Evolutionary conservation across 768 basidiomycete species (phyloP), one percentile per base, ranked within the genome.

Genomic region (Mrakia gelida): DNA sequence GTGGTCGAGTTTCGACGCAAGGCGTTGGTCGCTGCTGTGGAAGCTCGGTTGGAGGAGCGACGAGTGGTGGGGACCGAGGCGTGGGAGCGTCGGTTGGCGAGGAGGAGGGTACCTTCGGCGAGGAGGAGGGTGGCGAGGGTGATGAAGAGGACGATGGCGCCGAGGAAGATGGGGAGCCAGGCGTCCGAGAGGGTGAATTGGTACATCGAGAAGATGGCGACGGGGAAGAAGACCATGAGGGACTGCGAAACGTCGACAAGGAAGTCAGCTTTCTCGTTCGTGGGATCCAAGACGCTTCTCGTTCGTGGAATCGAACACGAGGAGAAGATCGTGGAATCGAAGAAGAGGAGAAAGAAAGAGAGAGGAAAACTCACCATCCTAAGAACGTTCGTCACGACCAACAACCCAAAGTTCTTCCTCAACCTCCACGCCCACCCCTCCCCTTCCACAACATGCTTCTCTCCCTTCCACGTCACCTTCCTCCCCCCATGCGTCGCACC

Each of bases 151-250:
- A 88, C 84, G 77, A 95, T 81, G 78, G 91, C 91, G 3, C 94
- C 92, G 59, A 98, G 87, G 52, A 96, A 86, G 80, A 90, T 88
- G 0, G 94, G 88, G 3, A 96, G 87, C 91, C 93, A 94, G 0
- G 94, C 95, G 84, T 98, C 94, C 78, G 89, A 86, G 80, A 95
- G 86, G 0, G 92, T 92, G 93, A 95, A 98, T 84, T 98, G 95
- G 84, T 91, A 94, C 82, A 97, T 88, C 11, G 89, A 86, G 80
- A 97, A 93, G 79, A 92, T 88, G 79, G 90, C 84, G 78, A 94
- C 85, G 13, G 95, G 95, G 71, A 89, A 86, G 80, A 90, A 86
- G 34, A 87, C 85, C 65, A 92, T 84, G n/a, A 94, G 84, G 23
- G 49, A 52, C 87, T 89, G 90, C n/a, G 2, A 45, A 45, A 6